Conservation (phyloP, 2,329 filamentous ascomycete genomes). For the Fusarium palustre region DNA sequence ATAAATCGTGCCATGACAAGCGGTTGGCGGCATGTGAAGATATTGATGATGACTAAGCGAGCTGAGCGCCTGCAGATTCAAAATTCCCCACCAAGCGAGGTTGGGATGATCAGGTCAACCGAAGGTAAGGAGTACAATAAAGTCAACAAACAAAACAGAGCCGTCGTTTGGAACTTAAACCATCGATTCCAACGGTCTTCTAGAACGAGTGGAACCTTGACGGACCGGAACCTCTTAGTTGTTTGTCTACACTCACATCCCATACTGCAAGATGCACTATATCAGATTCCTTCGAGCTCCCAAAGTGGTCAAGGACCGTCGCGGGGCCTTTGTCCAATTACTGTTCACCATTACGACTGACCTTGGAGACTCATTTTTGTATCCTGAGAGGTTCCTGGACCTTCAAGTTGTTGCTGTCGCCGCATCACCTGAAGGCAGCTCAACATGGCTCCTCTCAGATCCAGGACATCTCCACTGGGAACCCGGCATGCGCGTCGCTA, state of each 20-base stretch:
- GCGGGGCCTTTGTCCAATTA: constrained; percentile 54
- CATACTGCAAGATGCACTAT: constrained; percentile 63
- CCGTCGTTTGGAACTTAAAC: not conserved
- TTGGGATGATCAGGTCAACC: constrained; percentile 14
- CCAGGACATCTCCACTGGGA: constrained; percentile 49
- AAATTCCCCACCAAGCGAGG: constrained; percentile 29
- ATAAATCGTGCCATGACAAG: not conserved
- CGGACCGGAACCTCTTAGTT: not conserved
- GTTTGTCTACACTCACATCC: not conserved
- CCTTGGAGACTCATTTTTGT: constrained; percentile 66
- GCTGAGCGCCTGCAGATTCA: constrained; percentile 10
- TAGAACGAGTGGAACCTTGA: not conserved
- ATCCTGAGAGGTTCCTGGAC: constrained; percentile 58
- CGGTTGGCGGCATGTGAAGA: constrained; percentile 11
- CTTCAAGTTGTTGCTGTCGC: constrained; percentile 54
- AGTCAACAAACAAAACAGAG: constrained; percentile 2
- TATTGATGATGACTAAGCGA: constrained; percentile 31
- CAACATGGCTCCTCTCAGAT: constrained; percentile 43
- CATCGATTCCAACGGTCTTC: not conserved
- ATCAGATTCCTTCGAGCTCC: constrained; percentile 65
- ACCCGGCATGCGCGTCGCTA: constrained; percentile 56
- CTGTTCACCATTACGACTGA: constrained; percentile 69
- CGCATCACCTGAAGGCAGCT: constrained; percentile 33
- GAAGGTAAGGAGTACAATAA: constrained; percentile 1
- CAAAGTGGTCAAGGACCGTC: constrained; percentile 49